These are phyloP conservation scores for Globisporangium paddicum DNA, from an alignment of 352 stramenopile species.

Conservation along the genomic window DNA sequence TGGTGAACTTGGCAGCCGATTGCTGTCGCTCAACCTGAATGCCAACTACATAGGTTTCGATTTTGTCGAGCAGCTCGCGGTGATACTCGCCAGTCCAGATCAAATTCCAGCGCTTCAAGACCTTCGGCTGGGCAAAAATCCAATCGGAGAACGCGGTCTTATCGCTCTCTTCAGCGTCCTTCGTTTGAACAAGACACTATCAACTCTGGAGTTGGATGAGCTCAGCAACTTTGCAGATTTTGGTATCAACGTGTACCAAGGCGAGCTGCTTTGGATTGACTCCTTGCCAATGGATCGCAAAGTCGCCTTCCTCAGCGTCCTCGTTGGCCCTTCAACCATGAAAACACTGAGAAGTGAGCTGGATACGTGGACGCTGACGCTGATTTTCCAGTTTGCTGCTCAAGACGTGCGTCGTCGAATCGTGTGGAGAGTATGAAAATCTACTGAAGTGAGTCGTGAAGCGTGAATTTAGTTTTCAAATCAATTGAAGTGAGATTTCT, in stretches of 20 bases:
- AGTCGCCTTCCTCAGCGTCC: not conserved
- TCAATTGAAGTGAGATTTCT: too few relatives aligned
- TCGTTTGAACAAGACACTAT: slow-evolving; percentile 2
- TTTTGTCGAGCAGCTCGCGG: not conserved
- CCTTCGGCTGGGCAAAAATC: not conserved
- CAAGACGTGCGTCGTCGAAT: slow-evolving; percentile 3
- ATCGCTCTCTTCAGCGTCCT: not conserved
- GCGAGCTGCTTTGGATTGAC: not conserved
- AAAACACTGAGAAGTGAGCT: not conserved
- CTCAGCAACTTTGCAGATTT: not conserved
- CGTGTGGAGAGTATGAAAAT: too few relatives aligned
- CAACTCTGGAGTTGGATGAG: slow-evolving; percentile 3
- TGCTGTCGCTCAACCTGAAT: slow-evolving; percentile 11
- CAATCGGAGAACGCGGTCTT: slow-evolving; percentile 1
- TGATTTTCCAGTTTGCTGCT: not conserved
- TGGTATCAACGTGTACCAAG: not conserved
- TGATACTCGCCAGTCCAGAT: not conserved
- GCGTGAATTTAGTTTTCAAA: too few relatives aligned
- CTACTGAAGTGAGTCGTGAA: too few relatives aligned
- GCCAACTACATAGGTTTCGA: slow-evolving; percentile 4
- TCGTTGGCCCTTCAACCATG: not conserved
- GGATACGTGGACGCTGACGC: not conserved
- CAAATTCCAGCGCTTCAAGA: not conserved
- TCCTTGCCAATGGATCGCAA: not conserved
- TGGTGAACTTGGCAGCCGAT: not conserved